A percentile compares a stretch with the other conserved stretches of the same genome.
Conservation (phyloP, 805 yeast genomes). For the Candida ascalaphidarum region DNA sequence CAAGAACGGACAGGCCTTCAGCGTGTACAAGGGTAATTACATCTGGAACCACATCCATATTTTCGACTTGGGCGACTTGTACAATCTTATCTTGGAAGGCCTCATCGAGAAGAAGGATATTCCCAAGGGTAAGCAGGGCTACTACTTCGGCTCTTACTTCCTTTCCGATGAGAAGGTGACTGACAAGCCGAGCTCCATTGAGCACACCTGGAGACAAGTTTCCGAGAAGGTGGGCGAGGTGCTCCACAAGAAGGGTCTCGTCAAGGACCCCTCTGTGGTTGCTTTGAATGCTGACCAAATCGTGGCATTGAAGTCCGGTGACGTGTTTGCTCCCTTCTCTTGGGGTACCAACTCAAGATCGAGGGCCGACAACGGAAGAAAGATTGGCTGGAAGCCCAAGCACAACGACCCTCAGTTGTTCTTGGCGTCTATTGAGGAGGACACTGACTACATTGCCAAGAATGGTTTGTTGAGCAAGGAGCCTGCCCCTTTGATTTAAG, state of each 20-base stretch:
- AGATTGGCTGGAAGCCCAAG: constrained; percentile 20
- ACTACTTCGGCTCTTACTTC: constrained; percentile 21
- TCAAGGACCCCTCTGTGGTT: constrained; percentile 8
- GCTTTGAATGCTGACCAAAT: constrained; percentile 8
- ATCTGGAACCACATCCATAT: constrained; percentile 30
- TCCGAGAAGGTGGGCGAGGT: constrained; percentile 11
- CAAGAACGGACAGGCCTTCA: constrained; percentile 11
- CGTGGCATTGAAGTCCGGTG: constrained; percentile 5
- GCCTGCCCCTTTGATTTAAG: constrained; percentile 2
- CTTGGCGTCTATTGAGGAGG: constrained; percentile 10
- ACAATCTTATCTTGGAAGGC: constrained; percentile 13
- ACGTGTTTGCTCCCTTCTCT: constrained; percentile 8
- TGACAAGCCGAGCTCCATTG: constrained; percentile 7
- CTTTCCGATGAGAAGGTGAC: constrained; percentile 4
- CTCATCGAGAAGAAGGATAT: constrained; percentile 12
- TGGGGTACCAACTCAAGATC: constrained; percentile 20
- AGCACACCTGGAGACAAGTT: constrained; percentile 21
- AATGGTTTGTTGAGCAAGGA: constrained; percentile 1
- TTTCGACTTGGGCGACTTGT: constrained; percentile 22
- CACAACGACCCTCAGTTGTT: constrained; percentile 5
- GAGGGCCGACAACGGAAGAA: constrained; percentile 15
- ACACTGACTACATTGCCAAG: constrained; percentile 6
- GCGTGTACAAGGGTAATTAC: constrained; percentile 20
- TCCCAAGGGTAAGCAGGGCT: constrained; percentile 22
- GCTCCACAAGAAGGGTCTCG: constrained; percentile 7